Evolutionary conservation across 2,329 filamentous ascomycete genomes (phyloP), one percentile per base, ranked within the genome.

Genomic region (Ophiostoma ulmi): DNA sequence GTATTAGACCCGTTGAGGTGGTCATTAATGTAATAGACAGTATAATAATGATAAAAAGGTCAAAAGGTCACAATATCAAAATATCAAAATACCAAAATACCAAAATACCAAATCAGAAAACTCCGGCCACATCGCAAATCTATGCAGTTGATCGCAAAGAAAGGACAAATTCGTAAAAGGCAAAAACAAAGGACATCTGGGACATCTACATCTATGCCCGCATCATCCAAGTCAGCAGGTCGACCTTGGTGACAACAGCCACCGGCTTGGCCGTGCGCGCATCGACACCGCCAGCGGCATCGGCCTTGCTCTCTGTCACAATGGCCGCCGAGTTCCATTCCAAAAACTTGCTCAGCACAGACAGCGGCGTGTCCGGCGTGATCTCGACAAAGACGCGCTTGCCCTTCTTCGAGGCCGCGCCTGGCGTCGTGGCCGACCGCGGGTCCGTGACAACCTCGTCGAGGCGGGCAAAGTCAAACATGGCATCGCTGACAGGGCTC

Each of bases 271-370:
- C 86, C 70, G 87, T 79, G 58, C 81, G 81, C 14, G 83, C 82
- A 75, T 87, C 85, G 52, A 81, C 81, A 67, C 83, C 48, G 31
- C 31, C 44, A 13, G 17, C 36, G 1, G 35, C n/a, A 17, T 13
- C 20, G 2, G 65, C 39, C 38, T 44, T 82, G 75, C 87, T 85
- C 79, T 98, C 94, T 0, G 94, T 99, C 3, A 99, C 93, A 67
- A 99, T 89, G 0, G 95, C 95, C 0, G 95, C 94, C 75, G 91
- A 95, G 81, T 99, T 98, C 93, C 95, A 98, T 82, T 98, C 93
- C 74, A 98, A 93, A 82, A 99, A 99, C 77, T 91, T 89, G 83
- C 93, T 94, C 70, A 99, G 85, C 64, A 91, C 90, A 66, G 86
- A 87, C 55, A 99, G 84, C 3, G 91, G 91, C 1, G 95, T 99